Evolutionary conservation across 2,329 filamentous ascomycete species (phyloP), one percentile per base, ranked within the genome.

Genomic region (Apiospora arundinis): DNA sequence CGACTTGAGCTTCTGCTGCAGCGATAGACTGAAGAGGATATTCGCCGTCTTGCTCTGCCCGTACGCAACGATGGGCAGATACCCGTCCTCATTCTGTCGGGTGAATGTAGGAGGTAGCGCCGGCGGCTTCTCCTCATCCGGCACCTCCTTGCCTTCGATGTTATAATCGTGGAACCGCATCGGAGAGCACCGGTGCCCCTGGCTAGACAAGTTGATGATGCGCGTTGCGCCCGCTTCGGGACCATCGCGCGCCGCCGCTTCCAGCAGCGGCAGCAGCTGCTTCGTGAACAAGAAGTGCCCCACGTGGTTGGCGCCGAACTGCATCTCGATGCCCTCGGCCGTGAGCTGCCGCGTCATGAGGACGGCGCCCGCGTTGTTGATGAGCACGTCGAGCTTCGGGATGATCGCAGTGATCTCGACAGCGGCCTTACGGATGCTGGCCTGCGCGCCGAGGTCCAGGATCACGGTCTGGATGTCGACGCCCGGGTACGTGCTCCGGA

Each of bases 1-100:
- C 5, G 66, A 70, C 1, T 75, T 72, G 37, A 84, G 73, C 48
- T 79, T 77, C 45, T 81, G 73, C 16, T 84, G 82, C 16, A 86
- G 77, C 16, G 77, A 80, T 37, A 83, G 71, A 0, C 80, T 82
- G 71, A 86, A 85, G 65, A 87, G 75, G 14, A 87, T 83, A 70
- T 87, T 86, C 2, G 85, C 86, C 42, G 85, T 85, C 77, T 89
- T 89, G 74, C 84, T 85, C 74, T 87, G 85, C 1, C 81, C 83
- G 72, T 89, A 89, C 2, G 85, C 85, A 21, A 81, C 73, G n/a
- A 78, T 80, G 8, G 79, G 77, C 70, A 81, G 77, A 69, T 83
- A 83, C 4, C 81, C 81, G 67, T 83, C 80, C 0, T 77, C 74
- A 74, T 76, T 74, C 18, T 73, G 75, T 69, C 76, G 81, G 21